These are phyloP conservation scores for Discostella pseudostelligera DNA, from an alignment of 108 stramenopile genomes.

Conservation along the genomic window DNA sequence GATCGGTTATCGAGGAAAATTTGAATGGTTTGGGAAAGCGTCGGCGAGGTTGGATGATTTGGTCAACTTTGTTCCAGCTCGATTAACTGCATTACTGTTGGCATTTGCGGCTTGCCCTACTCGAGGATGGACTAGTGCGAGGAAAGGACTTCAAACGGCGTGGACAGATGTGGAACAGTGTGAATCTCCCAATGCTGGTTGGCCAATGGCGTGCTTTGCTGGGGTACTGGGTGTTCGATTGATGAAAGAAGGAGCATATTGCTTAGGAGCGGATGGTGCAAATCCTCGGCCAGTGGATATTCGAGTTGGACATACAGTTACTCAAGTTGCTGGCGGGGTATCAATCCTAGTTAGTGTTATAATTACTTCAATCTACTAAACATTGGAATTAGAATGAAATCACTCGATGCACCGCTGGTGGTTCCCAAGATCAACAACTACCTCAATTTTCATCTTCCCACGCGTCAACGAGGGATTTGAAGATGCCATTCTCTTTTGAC, in stretches of 20 bases:
- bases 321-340: slow-evolving; percentile 47
- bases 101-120: slow-evolving; percentile 13
- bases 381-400: background rate
- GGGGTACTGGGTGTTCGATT: slow-evolving; percentile 44
- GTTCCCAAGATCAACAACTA: too few species aligned
- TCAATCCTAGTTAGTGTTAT: slow-evolving; percentile 25
- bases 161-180: slow-evolving; percentile 37
- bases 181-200: slow-evolving; percentile 55
- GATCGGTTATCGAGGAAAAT: slow-evolving; percentile 49
- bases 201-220: slow-evolving; percentile 55
- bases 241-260: slow-evolving; percentile 43
- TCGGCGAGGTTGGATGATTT: slow-evolving; percentile 56
- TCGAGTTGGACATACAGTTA: slow-evolving; percentile 35
- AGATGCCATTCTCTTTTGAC: slow-evolving; percentile 60
- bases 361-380: slow-evolving; percentile 1
- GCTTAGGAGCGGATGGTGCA: slow-evolving; percentile 14
- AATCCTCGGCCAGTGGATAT: slow-evolving; percentile 37
- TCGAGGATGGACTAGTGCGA: slow-evolving; percentile 3
- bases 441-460: slow-evolving; percentile 41
- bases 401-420: too few species aligned
- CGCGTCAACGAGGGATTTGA: slow-evolving; percentile 74
- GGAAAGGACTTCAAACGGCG: slow-evolving; percentile 31
- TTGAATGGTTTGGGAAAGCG: slow-evolving; percentile 47
- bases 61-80: slow-evolving; percentile 46
- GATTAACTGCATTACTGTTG: slow-evolving; percentile 41